Base-by-base conservation (phyloP, 805 yeast genomes). In the Zygosaccharomyces gambellarensis region DNA sequence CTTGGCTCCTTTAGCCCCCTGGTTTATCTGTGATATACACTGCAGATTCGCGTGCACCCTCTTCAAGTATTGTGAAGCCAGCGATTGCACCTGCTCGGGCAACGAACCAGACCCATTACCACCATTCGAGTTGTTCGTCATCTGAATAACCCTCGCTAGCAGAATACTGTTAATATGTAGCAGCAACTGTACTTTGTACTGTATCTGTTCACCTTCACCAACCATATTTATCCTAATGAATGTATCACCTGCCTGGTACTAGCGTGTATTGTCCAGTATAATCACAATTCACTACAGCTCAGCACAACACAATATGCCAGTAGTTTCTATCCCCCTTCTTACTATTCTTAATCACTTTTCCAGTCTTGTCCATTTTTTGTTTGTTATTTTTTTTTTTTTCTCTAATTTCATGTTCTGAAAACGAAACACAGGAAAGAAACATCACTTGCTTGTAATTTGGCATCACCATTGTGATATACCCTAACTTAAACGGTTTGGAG, bases 1-100 rank as follows among this genome's bases (percentile, higher is more conserved):
- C 46, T 62, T 64, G 7, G 61, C 57, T 12, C 49, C 50, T 12
- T 39, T 41, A 3, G 52, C 43, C 28, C 69, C 69, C 44, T 64
- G 68, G 49, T 67, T 65, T 23, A 67, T 62, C 51, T 63, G 69
- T 9, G 69, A 65, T 19, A 67, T 64, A 44, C 69, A 64, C 45
- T 67, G 71, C 44, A 67, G 49, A 50, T 67, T 67, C 11, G 69
- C 62, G 52, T 67, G 71, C 7, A 67, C 67, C 32, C 71, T 52
- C 41, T 65, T 64, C 49, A 64, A 51, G 48, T 61, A 58, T 48
- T 67, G 68, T 10, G 66, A 52, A n/a, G 61, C 51, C 23, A 60
- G 30, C 12, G 48, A 52, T 52, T 63, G 68, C 17, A 58, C 57
- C 21, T 57, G 60, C 39, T 62, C 69, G 6, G 59, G 63, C 29